These are phyloP conservation scores for Avena insularis DNA, from an alignment of 176 grass and related monocot genomes.

Conservation along the genomic window DNA sequence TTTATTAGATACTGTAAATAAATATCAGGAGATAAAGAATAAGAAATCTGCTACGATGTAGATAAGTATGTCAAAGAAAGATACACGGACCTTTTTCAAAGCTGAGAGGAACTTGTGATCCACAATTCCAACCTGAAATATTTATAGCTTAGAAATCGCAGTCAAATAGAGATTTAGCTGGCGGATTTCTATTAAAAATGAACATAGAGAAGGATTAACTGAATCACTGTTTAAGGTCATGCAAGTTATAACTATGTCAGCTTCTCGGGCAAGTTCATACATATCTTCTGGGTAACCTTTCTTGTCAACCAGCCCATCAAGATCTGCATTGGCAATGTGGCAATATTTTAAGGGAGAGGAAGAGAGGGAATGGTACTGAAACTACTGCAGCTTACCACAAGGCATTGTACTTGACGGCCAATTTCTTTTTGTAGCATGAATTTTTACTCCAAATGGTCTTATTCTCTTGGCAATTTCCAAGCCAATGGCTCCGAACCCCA, in stretches of 20 bases:
- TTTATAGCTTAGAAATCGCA: constrained; percentile 36
- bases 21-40: constrained; percentile 8
- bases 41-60: neutral
- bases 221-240: constrained; percentile 78
- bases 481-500: constrained; percentile 94
- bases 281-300: constrained; percentile 75
- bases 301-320: constrained; percentile 72
- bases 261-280: constrained; percentile 75
- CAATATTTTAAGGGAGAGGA: constrained; percentile 41
- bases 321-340: constrained; percentile 50
- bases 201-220: constrained; percentile 43
- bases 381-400: constrained; percentile 52
- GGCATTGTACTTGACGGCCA: constrained; percentile 65
- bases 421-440: constrained; percentile 88
- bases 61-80: constrained; percentile 29
- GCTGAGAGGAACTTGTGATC: constrained; percentile 77
- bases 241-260: constrained; percentile 86
- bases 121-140: constrained; percentile 77
- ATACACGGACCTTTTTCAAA: constrained; percentile 77
- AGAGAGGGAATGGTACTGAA: constrained; percentile 4
- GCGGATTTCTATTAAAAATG: constrained; percentile 13
- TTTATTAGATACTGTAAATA: constrained; percentile 7
- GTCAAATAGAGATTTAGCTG: neutral
- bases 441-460: constrained; percentile 86
- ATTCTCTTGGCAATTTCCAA: constrained; percentile 81